Conservation (phyloP, 1,284 basidiomycete genomes). For the Papiliotrema terrestris region DNA sequence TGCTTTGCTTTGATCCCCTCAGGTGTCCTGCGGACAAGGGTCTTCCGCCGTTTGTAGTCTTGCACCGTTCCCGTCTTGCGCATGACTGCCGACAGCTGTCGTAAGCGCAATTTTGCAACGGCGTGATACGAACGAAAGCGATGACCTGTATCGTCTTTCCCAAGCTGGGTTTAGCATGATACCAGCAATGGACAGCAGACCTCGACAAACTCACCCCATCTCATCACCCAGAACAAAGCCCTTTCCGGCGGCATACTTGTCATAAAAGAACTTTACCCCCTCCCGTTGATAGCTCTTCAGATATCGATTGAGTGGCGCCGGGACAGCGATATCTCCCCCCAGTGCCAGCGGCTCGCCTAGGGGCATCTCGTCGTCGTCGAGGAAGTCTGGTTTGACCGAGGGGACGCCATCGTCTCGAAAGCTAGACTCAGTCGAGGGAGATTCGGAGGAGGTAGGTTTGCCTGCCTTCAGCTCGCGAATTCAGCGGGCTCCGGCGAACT, state of each 20-base stretch:
- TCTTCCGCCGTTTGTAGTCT: constrained; percentile 41
- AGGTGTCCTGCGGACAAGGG: constrained; percentile 11
- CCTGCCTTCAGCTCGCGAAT: not conserved
- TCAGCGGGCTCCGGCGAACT: constrained; percentile 4
- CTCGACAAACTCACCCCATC: constrained; percentile 47
- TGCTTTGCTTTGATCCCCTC: constrained; percentile 21
- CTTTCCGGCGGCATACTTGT: constrained; percentile 44
- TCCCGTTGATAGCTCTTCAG: constrained; percentile 52
- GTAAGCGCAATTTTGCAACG: not conserved
- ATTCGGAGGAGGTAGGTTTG: not conserved
- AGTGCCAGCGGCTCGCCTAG: constrained; percentile 23
- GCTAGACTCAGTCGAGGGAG: not conserved
- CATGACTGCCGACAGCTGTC: constrained; percentile 53
- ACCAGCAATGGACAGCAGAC: not conserved
- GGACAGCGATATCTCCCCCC: constrained; percentile 40
- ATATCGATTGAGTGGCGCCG: constrained; percentile 51
- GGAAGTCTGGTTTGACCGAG: not conserved
- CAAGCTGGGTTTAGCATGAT: constrained; percentile 18
- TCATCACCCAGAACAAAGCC: constrained; percentile 54
- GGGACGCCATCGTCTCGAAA: not conserved
- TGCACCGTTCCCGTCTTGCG: constrained; percentile 46
- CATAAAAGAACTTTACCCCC: constrained; percentile 51
- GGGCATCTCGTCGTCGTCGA: constrained; percentile 7
- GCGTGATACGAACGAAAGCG: constrained; percentile 31
- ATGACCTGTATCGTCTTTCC: constrained; percentile 52